phyloP scores from a whole-genome alignment of 108 stramenopile genomes.

The Nitzschia putrida region DNA sequence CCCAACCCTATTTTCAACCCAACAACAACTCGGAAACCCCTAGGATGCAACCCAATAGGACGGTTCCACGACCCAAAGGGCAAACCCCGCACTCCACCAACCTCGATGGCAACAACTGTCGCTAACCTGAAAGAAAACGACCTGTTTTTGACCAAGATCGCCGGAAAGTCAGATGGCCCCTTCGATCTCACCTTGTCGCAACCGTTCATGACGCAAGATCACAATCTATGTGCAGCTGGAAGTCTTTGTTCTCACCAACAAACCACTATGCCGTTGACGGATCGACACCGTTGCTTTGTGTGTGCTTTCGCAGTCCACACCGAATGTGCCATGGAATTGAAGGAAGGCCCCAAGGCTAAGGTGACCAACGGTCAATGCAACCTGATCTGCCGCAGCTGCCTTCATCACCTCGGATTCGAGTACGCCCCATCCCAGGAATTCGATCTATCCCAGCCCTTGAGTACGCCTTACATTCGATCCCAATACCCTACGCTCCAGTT shows the following conservation, averaged over 20 bases:
- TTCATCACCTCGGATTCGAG: no score
- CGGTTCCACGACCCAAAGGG: no score
- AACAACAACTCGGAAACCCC: background rate
- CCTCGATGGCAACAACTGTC: no score
- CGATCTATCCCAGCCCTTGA: no score
- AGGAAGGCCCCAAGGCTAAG: constrained; percentile 2
- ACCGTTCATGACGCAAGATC: constrained; percentile 18
- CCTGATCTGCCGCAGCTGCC: background rate
- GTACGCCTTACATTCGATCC: no score
- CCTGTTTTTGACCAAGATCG: constrained; percentile 1
- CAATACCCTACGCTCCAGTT: no score
- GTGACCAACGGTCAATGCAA: background rate
- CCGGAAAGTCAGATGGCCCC: constrained; percentile 39
- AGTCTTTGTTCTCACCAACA: constrained; percentile 17
- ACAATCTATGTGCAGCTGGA: constrained; percentile 26
- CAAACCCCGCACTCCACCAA: background rate
- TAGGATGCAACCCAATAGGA: background rate
- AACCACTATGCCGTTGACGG: background rate
- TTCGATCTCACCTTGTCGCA: constrained; percentile 14
- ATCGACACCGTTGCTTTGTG: background rate
- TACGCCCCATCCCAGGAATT: no score
- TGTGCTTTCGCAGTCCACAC: background rate
- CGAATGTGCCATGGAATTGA: background rate
- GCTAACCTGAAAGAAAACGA: background rate
- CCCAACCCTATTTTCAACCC: background rate